Evolutionary conservation across 306 rosid genomes (phyloP).

Genomic region (Pyrus betulifolia): DNA sequence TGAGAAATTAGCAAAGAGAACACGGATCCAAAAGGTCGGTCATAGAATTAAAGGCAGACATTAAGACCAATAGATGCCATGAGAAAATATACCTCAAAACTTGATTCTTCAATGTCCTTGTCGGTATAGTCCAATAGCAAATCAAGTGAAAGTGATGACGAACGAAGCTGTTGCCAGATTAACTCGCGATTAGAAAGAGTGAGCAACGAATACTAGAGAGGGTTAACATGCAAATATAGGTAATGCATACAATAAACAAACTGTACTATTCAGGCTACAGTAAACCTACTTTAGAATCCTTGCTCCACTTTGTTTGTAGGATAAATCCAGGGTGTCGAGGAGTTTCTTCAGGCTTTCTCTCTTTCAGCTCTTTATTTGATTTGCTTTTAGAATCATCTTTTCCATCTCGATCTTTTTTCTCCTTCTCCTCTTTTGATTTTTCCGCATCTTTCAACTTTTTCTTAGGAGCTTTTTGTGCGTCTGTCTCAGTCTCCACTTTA

Average conservation of each 20-base stretch:
- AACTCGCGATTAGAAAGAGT: constrained; percentile 12
- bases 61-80: not conserved
- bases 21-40: not conserved
- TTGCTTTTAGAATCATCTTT: constrained; percentile 64
- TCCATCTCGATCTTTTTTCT: constrained; percentile 40
- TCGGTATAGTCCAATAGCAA: constrained; percentile 79
- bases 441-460: constrained; percentile 57
- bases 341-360: constrained; percentile 78
- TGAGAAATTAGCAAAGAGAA: not conserved
- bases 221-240: not conserved
- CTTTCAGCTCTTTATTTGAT: constrained; percentile 63
- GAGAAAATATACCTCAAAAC: constrained; percentile 67
- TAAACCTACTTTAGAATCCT: constrained; percentile 70
- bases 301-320: constrained; percentile 56
- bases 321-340: constrained; percentile 93
- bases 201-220: not conserved
- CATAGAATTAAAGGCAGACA: not conserved
- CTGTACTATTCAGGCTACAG: constrained; percentile 2
- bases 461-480: constrained; percentile 41
- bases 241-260: not conserved
- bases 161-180: constrained; percentile 54
- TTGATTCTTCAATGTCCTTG: constrained; percentile 88
- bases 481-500: constrained; percentile 26
- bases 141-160: constrained; percentile 74
- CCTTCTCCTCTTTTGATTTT: constrained; percentile 59